These are phyloP conservation scores for Coniella vitis DNA, from an alignment of 2,329 filamentous ascomycete species.

Conservation along the genomic window DNA sequence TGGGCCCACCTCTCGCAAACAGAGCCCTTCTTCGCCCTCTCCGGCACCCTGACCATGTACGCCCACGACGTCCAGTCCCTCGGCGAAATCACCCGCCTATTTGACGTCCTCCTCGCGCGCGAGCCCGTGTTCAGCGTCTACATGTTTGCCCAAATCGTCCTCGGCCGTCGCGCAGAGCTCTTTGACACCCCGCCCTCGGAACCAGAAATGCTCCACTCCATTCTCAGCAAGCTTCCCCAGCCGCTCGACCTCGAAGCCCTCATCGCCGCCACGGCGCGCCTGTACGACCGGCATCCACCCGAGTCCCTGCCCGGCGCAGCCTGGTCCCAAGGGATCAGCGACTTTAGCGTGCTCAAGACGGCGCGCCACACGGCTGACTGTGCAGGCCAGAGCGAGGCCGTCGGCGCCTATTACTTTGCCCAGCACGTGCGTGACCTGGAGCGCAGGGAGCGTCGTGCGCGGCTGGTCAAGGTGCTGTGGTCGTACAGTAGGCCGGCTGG, in stretches of 20 bases:
- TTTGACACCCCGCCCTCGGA: conserved; percentile 76
- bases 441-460: conserved; percentile 53
- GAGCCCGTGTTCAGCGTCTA: conserved; percentile 89
- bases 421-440: conserved; percentile 67
- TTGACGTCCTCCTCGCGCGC: conserved; percentile 82
- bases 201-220: conserved; percentile 85
- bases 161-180: conserved; percentile 75
- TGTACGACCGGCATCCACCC: conserved; percentile 65
- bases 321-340: conserved; percentile 59
- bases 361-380: conserved; percentile 48
- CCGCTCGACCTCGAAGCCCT: conserved; percentile 74
- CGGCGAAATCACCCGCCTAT: conserved; percentile 79
- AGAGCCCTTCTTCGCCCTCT: conserved; percentile 85
- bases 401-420: conserved; percentile 63
- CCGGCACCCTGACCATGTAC: conserved; percentile 92
- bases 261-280: conserved; percentile 55
- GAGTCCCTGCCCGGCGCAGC: conserved; percentile 56
- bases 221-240: conserved; percentile 78
- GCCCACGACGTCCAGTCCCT: conserved; percentile 93
- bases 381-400: conserved; percentile 49
- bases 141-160: conserved; percentile 81
- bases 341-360: conserved; percentile 78
- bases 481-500: conserved; percentile 59
- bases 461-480: conserved; percentile 46
- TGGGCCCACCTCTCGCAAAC: conserved; percentile 68